Percentiles rank a stretch among this genome's conserved stretches.
These are phyloP conservation scores for Talaromyces trachyspermus DNA, from an alignment of 495 filamentous ascomycete genomes.

Conservation along the genomic window DNA sequence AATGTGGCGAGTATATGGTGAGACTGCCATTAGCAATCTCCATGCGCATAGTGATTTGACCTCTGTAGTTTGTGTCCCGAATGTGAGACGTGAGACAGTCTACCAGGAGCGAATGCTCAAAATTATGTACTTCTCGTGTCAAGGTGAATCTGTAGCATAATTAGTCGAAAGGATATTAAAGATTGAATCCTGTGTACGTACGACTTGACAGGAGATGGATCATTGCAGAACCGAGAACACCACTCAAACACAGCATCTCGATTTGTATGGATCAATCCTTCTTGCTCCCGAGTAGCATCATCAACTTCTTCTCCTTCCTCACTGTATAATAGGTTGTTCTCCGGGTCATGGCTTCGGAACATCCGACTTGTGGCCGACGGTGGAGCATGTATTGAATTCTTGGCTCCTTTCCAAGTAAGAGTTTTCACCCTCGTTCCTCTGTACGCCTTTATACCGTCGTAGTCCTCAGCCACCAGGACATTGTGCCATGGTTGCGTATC, in stretches of 20 bases:
- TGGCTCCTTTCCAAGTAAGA: background rate
- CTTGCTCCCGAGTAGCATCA: slow-evolving; percentile 7
- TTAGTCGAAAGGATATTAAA: background rate
- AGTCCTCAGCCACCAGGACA: slow-evolving; percentile 13
- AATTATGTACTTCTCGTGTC: slow-evolving; percentile 27
- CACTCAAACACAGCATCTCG: slow-evolving; percentile 23
- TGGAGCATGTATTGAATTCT: background rate
- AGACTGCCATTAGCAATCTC: slow-evolving; percentile 20
- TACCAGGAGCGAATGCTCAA: slow-evolving; percentile 23
- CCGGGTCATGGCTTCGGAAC: slow-evolving; percentile 18
- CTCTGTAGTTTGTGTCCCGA: slow-evolving; percentile 35
- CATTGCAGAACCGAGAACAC: slow-evolving; percentile 34
- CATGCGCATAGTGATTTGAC: slow-evolving; percentile 20
- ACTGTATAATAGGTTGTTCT: slow-evolving; percentile 7
- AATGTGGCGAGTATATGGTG: slow-evolving; percentile 40
- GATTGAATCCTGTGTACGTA: too few species aligned
- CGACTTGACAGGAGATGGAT: slow-evolving; percentile 35
- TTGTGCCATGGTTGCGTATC: slow-evolving; percentile 17
- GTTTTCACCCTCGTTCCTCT: background rate
- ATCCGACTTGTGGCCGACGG: slow-evolving; percentile 9
- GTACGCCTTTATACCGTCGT: slow-evolving; percentile 2
- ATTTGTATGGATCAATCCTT: slow-evolving; percentile 4
- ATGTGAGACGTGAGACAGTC: slow-evolving; percentile 31
- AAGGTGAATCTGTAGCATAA: slow-evolving; percentile 28
- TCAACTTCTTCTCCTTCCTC: slow-evolving; percentile 9